phyloP scores from a whole-genome alignment of 257 asterid species.

The Sherardia arvensis region DNA sequence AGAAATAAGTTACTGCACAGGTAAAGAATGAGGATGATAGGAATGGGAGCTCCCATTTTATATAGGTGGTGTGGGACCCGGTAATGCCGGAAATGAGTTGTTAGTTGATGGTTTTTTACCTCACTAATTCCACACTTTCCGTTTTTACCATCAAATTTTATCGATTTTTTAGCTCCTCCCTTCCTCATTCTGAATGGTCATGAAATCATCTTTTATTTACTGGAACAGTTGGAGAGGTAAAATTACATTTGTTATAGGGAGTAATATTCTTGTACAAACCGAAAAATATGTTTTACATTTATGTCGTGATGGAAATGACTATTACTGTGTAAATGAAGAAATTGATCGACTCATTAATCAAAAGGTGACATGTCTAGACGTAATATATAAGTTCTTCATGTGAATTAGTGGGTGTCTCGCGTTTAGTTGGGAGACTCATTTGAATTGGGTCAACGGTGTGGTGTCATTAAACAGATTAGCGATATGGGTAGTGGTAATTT shows the following conservation, averaged over 20 bases:
- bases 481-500: too few species aligned
- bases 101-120: not conserved
- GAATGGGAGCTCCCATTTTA: constrained; percentile 19
- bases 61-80: constrained; percentile 7
- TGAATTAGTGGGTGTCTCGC: too few species aligned
- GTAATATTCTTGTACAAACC: too few species aligned
- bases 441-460: too few species aligned
- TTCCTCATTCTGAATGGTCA: not conserved
- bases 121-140: not conserved
- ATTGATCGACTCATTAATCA: too few species aligned
- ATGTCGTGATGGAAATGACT: not conserved
- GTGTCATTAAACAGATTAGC: too few species aligned
- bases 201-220: not conserved
- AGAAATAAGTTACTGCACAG: constrained; percentile 33
- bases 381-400: too few species aligned
- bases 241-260: too few species aligned
- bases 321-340: too few species aligned
- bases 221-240: too few species aligned
- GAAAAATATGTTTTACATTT: not conserved
- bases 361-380: too few species aligned
- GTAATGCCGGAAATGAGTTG: not conserved
- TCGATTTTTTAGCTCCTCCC: not conserved
- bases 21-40: constrained; percentile 27
- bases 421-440: too few species aligned
- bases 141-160: not conserved